phyloP scores from a whole-genome alignment of 2,329 filamentous ascomycete species.

The Colletotrichum tropicale region DNA sequence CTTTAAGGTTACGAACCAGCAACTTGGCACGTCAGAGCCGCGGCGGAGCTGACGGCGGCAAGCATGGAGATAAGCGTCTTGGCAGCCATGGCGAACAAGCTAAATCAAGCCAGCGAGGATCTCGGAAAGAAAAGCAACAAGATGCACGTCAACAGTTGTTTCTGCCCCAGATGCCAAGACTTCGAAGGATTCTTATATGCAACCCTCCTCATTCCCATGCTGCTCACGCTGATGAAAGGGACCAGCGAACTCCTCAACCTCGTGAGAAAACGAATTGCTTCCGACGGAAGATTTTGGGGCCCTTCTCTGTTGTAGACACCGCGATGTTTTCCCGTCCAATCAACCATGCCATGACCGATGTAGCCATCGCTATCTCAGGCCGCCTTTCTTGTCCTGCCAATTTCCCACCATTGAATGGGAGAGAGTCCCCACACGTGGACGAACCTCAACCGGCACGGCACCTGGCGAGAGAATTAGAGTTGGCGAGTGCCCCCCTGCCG shows the following conservation, averaged over 20 bases:
- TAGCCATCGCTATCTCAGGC: background rate
- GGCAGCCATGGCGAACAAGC: background rate
- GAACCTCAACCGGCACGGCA: background rate
- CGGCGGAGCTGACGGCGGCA: background rate
- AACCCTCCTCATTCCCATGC: background rate
- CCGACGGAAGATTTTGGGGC: background rate
- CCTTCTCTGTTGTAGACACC: background rate
- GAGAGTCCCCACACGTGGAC: background rate
- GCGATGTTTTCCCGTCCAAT: background rate
- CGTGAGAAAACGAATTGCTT: background rate
- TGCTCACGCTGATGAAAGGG: background rate
- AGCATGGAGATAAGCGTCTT: background rate
- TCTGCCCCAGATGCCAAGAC: background rate
- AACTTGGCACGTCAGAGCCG: background rate
- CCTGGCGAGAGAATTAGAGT: background rate
- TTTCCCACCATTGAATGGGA: background rate
- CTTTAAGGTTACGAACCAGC: background rate
- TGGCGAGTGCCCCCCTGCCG: background rate
- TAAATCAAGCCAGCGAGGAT: background rate
- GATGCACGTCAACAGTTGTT: background rate
- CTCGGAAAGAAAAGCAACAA: background rate
- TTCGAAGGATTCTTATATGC: background rate
- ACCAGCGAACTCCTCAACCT: background rate
- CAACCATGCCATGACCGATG: background rate
- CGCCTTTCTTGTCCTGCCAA: background rate